A percentile compares a stretch with the other conserved stretches of the same genome.
These are phyloP conservation scores for Xenoacremonium recifei DNA, from an alignment of 2,329 filamentous ascomycete genomes.

Conservation along the genomic window DNA sequence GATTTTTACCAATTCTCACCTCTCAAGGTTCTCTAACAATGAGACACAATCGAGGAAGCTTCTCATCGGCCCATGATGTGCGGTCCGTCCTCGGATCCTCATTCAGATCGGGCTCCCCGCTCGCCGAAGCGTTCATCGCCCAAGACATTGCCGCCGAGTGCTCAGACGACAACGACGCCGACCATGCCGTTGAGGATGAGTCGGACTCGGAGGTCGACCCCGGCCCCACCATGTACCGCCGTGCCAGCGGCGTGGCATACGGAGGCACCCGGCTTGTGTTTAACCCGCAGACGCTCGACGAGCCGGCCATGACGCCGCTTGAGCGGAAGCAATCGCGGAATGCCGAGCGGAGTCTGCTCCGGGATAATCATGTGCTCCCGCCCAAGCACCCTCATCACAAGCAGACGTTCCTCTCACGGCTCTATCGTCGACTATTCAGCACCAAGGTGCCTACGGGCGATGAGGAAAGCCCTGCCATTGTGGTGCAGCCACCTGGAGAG, in stretches of 20 bases:
- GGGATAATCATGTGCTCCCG: constrained; percentile 65
- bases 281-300: constrained; percentile 51
- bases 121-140: constrained; percentile 64
- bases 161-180: constrained; percentile 51
- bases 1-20: background rate
- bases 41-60: constrained; percentile 8
- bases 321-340: constrained; percentile 57
- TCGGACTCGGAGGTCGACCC: constrained; percentile 36
- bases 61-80: constrained; percentile 19
- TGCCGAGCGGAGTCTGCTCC: constrained; percentile 59
- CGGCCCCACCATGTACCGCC: constrained; percentile 63
- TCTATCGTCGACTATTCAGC: constrained; percentile 54
- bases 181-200: constrained; percentile 31
- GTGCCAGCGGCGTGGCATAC: constrained; percentile 74
- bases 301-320: constrained; percentile 49
- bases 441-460: constrained; percentile 45
- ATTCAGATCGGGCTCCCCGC: constrained; percentile 60
- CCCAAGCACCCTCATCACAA: constrained; percentile 50
- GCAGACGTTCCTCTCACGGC: constrained; percentile 34
- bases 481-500: constrained; percentile 38
- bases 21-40: background rate
- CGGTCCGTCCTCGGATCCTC: constrained; percentile 38
- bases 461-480: constrained; percentile 38
- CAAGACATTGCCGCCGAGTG: constrained; percentile 66
- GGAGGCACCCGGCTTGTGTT: constrained; percentile 70